Conservation (phyloP, 129 eudicot species). For the Calendula officinalis region DNA sequence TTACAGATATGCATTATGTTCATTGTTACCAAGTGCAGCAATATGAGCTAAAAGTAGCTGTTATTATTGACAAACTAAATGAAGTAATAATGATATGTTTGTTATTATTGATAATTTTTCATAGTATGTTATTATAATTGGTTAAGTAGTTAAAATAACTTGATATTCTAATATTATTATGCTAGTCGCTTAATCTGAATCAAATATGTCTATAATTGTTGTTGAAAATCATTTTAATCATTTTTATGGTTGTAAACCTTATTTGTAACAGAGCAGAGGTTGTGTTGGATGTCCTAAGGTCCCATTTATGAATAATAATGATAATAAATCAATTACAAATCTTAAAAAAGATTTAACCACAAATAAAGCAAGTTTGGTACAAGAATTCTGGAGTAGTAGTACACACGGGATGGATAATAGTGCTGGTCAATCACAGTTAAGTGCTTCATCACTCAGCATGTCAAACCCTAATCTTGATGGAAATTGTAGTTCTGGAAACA, state of each 20-base stretch:
- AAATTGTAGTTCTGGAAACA: slow-evolving; percentile 43
- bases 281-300: slow-evolving; percentile 88
- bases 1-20: not conserved
- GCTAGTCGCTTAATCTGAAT: not conserved
- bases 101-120: not conserved
- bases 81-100: not conserved
- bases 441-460: slow-evolving; percentile 66
- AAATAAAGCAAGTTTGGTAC: slow-evolving; percentile 49
- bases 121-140: not conserved
- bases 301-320: slow-evolving; percentile 50
- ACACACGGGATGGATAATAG: slow-evolving; percentile 77
- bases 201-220: not conserved
- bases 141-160: not conserved
- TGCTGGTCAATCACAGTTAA: slow-evolving; percentile 67
- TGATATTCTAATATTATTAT: not conserved
- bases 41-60: not conserved
- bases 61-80: not conserved
- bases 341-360: slow-evolving; percentile 34
- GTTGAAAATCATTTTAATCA: not conserved
- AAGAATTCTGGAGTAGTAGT: slow-evolving; percentile 74
- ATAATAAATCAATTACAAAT: slow-evolving; percentile 56
- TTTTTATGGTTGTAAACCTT: slow-evolving; percentile 58
- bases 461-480: slow-evolving; percentile 63
- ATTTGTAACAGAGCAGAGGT: slow-evolving; percentile 95
- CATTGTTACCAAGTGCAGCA: not conserved